Conservation (phyloP, 2,329 filamentous ascomycete species). For the Trichocomaceae sp. region DNA sequence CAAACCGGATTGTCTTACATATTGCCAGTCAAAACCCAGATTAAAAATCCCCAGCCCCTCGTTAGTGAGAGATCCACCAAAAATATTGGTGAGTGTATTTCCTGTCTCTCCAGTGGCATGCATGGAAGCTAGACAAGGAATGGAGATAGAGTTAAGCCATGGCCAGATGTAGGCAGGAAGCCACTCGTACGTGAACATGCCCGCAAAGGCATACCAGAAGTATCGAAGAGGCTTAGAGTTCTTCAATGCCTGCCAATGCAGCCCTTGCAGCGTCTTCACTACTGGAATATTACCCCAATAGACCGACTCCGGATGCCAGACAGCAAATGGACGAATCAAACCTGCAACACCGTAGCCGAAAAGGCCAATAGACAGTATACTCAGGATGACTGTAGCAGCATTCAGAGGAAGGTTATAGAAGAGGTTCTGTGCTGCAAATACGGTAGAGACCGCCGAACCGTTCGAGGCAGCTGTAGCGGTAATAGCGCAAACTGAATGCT, state of each 20-base stretch:
- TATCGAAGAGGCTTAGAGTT: slow-evolving; percentile 46
- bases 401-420: slow-evolving; percentile 47
- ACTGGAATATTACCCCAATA: slow-evolving; percentile 51
- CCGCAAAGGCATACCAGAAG: slow-evolving; percentile 48
- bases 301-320: slow-evolving; percentile 52
- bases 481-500: slow-evolving; percentile 50
- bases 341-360: slow-evolving; percentile 53
- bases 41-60: slow-evolving; percentile 47
- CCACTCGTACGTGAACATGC: slow-evolving; percentile 48
- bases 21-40: slow-evolving; percentile 51
- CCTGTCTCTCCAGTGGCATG: slow-evolving; percentile 44
- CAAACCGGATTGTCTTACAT: slow-evolving; percentile 12
- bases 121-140: slow-evolving; percentile 50
- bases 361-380: slow-evolving; percentile 48
- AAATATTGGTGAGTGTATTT: slow-evolving; percentile 42
- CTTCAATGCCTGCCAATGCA: slow-evolving; percentile 49
- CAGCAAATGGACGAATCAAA: slow-evolving; percentile 48
- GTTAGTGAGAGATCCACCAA: slow-evolving; percentile 48
- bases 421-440: slow-evolving; percentile 46
- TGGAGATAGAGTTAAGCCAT: slow-evolving; percentile 50
- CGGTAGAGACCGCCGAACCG: slow-evolving; percentile 33
- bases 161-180: slow-evolving; percentile 52
- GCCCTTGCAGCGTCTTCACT: slow-evolving; percentile 49
- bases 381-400: slow-evolving; percentile 44
- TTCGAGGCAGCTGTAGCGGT: slow-evolving; percentile 51